Base-by-base conservation (phyloP, 139 green algal species). In the Eudorina sp. region DNA sequence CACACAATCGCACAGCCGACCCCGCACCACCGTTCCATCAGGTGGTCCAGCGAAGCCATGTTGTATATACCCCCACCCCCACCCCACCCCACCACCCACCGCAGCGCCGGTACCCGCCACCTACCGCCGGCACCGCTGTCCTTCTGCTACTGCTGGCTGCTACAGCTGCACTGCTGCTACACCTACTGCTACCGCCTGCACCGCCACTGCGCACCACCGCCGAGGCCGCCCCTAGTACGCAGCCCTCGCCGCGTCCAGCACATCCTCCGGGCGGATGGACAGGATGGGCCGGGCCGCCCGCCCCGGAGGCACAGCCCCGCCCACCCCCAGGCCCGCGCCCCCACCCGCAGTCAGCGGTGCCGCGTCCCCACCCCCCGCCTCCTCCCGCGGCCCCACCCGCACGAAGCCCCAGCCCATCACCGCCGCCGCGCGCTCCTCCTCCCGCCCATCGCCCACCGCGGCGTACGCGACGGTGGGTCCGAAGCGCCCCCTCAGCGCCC, bases 331-430 rank as follows among this genome's bases (percentile, higher is more conserved):
- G n/a, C 7, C 46, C 48, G 29, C 45, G 25, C 8, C 73, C n/a
- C 11, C 73, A 62, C 41, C 43, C 6, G n/a, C 64, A 5, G 7
- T 7, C 64, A 31, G n/a, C 8, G 27, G 4, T 16, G 25, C 38
- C 38, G 6, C 14, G 1, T 74, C 19, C n/a, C 34, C 76, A 38
- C 36, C 48, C 25, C 43, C 34, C 18, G 53, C 53, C 0, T 36
- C 21, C 46, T 21, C 73, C 73, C 45, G 11, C 45, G 23, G 13
- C 4, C 21, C 80, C 43, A 86, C 80, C 0, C 60, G 58, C 38
- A 86, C 80, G 31, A 77, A 73, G 34, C 80, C 80, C 80, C 80
- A 86, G 41, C 80, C 80, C 60, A 86, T 55, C 0, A 86, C 43
- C 18, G 40, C 43, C 18, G 80, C 80, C 60, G 80, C 80, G n/a